Evolutionary conservation across 2,329 filamentous ascomycete genomes (phyloP).

Genomic region (Penicillium freii): DNA sequence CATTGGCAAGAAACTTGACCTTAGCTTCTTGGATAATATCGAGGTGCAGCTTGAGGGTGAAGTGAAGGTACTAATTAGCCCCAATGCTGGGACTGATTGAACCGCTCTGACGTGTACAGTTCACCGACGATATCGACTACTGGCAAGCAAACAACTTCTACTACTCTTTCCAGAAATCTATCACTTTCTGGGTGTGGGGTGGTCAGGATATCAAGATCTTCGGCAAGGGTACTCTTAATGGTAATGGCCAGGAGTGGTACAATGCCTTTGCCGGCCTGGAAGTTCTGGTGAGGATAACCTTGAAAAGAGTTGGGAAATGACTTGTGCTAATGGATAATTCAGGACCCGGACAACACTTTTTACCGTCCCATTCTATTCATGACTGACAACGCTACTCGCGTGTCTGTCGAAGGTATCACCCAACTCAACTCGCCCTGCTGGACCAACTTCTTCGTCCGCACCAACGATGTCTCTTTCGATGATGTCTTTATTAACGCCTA

Average conservation of each 20-base stretch:
- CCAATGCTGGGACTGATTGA: not conserved
- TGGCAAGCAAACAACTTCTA: conserved; percentile 54
- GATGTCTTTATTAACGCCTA: conserved; percentile 55
- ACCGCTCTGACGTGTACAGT: conserved; percentile 28
- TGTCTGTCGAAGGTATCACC: conserved; percentile 58
- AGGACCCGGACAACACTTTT: conserved; percentile 55
- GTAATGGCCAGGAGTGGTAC: conserved; percentile 55
- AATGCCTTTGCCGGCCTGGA: conserved; percentile 48
- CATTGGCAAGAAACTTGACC: conserved; percentile 58
- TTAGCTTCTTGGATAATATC: conserved; percentile 58
- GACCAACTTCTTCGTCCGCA: conserved; percentile 62
- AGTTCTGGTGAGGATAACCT: conserved; percentile 29
- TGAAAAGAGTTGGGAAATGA: too few relatives aligned
- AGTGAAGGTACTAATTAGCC: conserved; percentile 40
- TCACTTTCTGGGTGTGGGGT: conserved; percentile 65
- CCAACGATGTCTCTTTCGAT: conserved; percentile 54
- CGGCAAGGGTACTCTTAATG: conserved; percentile 57
- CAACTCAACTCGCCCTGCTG: conserved; percentile 63
- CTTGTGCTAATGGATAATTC: not conserved
- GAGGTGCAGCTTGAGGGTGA: conserved; percentile 60
- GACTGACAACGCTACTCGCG: conserved; percentile 59
- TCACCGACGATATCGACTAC: conserved; percentile 49
- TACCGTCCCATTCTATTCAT: conserved; percentile 61
- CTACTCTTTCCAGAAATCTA: conserved; percentile 53
- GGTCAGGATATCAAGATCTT: conserved; percentile 61